These are phyloP conservation scores for Eruca vesicaria DNA, from an alignment of 441 rosid species.

Conservation along the genomic window DNA sequence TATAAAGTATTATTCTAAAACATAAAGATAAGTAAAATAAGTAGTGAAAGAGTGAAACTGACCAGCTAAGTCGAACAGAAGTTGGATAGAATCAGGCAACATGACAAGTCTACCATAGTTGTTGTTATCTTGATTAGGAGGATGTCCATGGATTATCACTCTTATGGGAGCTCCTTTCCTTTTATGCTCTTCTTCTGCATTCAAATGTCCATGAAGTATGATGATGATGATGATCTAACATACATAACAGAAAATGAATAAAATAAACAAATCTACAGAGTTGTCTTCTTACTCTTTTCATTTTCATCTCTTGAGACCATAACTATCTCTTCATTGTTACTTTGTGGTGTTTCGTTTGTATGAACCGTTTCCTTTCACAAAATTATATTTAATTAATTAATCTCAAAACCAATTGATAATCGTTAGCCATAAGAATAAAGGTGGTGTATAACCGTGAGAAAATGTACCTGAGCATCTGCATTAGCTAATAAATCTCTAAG, in stretches of 20 bases:
- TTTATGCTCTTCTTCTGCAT: conserved; percentile 45
- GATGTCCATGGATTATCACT: conserved; percentile 73
- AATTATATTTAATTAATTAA: neutral
- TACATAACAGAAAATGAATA: neutral
- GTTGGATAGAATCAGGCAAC: conserved; percentile 66
- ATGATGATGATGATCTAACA: neutral
- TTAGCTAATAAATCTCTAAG: conserved; percentile 28
- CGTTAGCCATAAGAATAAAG: neutral
- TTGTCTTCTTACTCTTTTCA: conserved; percentile 27
- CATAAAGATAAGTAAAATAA: no score
- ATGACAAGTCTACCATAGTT: conserved; percentile 59
- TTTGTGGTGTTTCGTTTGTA: conserved; percentile 15
- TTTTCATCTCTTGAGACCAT: conserved; percentile 14
- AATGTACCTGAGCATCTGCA: conserved; percentile 22
- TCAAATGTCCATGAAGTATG: neutral
- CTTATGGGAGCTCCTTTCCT: conserved; percentile 41
- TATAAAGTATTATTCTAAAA: no score
- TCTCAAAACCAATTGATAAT: neutral
- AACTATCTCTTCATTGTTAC: conserved; percentile 24
- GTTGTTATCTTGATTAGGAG: conserved; percentile 45
- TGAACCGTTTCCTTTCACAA: conserved; percentile 20
- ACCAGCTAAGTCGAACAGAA: conserved; percentile 77
- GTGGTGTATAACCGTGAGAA: neutral
- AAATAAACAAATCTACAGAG: neutral
- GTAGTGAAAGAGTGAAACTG: conserved; percentile 36